Evolutionary conservation across 2,329 filamentous ascomycete genomes (phyloP).

Genomic region (Penicillium sp.): DNA sequence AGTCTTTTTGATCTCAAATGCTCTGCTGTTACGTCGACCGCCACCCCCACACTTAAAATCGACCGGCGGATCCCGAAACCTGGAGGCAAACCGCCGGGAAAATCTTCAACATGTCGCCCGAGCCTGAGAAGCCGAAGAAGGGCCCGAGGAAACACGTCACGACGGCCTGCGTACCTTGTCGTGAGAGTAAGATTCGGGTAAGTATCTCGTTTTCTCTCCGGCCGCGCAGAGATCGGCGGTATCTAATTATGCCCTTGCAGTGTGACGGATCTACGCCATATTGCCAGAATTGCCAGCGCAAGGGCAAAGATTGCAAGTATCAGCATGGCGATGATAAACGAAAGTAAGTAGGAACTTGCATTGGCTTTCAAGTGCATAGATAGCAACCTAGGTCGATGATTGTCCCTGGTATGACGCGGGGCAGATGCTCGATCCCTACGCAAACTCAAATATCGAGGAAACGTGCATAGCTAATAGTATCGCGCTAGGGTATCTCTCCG

Average conservation of each 20-base stretch:
- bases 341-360: slow-evolving; percentile 30
- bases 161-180: slow-evolving; percentile 46
- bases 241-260: slow-evolving; percentile 20
- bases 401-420: background rate
- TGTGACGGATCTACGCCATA: slow-evolving; percentile 40
- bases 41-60: slow-evolving; percentile 1
- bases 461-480: background rate
- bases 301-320: slow-evolving; percentile 40
- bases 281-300: slow-evolving; percentile 41
- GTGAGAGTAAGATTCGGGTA: slow-evolving; percentile 48
- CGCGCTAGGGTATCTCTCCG: slow-evolving; percentile 35
- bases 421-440: background rate
- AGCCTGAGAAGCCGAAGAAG: slow-evolving; percentile 30
- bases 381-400: background rate
- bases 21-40: background rate
- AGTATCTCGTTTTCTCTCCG: slow-evolving; percentile 3
- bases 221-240: background rate
- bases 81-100: background rate
- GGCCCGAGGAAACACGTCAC: slow-evolving; percentile 45
- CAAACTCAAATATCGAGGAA: background rate
- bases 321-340: slow-evolving; percentile 43
- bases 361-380: background rate
- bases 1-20: background rate
- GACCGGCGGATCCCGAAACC: slow-evolving; percentile 3
- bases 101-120: slow-evolving; percentile 23